Base-by-base conservation (phyloP, 257 asterid genomes). In the Knoxia roxburghii region DNA sequence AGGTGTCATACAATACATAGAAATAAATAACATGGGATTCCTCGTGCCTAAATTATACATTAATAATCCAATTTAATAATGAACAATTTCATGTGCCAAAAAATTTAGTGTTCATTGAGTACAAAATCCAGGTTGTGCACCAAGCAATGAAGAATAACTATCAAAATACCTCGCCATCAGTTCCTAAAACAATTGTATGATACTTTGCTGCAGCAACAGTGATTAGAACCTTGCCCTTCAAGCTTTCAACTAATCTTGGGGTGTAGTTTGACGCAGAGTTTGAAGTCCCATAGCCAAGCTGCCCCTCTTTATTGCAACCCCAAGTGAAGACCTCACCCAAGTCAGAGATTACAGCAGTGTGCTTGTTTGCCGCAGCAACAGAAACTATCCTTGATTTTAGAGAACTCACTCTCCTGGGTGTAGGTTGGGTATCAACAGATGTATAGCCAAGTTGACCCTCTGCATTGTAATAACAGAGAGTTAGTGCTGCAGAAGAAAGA, bases 361-460 rank as follows among this genome's bases (percentile, higher is more conserved):
- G 99, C 72, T 94, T 94, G 84, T 94, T 94, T 75, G 99, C 99
- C 0, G 96, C 99, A 70, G 99, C 89, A 76, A 94, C 89, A 69
- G 90, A 91, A 72, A 85, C 84, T 71, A 90, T 80, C 85, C 82
- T 85, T 64, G 93, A 79, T 73, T 84, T 90, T 75, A 90, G 77
- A 64, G 93, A 85, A 81, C 91, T 86, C 35, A 94, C 99, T 78
- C 96, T 82, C 63, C 96, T 93, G 29, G 99, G 99, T 69, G 94
- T 94, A 48, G 99, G 91, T 70, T 94, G 99, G 43, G 96, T 85
- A 69, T 94, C 99, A 69, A 91, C 96, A 73, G 96, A 94, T 77
- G 96, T 87, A 81, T 94, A 94, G 30, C 99, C 99, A 81, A 94
- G 98, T 81, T 94, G 99, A 54, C 99, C 99, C 89, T 94, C 99